phyloP scores from a whole-genome alignment of 371 early-diverging fungal genomes.

The Mucor indicus region DNA sequence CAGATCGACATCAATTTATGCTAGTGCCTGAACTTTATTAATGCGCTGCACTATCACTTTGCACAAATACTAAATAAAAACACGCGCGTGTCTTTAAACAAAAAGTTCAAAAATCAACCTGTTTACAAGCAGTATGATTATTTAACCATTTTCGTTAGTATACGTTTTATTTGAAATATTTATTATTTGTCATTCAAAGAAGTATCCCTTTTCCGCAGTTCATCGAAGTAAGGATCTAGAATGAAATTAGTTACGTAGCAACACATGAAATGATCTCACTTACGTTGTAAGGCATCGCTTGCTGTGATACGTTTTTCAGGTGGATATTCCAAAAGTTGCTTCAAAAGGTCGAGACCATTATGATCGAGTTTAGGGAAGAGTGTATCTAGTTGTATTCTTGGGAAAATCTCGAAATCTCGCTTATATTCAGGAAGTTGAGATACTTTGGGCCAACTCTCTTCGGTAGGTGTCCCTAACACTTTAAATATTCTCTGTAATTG shows the following conservation, averaged over 20 bases:
- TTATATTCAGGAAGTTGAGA: slow-evolving; percentile 91
- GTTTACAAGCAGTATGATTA: no score
- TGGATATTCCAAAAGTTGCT: slow-evolving; percentile 67
- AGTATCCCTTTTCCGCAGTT: slow-evolving; percentile 41
- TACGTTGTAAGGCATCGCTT: slow-evolving; percentile 68
- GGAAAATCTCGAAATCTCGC: slow-evolving; percentile 74
- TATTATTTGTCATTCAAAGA: slow-evolving; percentile 3
- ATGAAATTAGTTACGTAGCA: not conserved
- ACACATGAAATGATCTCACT: slow-evolving; percentile 11
- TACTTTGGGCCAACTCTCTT: slow-evolving; percentile 89
- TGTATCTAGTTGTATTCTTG: slow-evolving; percentile 62
- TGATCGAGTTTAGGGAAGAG: slow-evolving; percentile 82
- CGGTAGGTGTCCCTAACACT: slow-evolving; percentile 88
- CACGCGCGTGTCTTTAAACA: no score
- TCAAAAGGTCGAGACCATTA: slow-evolving; percentile 78
- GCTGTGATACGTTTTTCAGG: slow-evolving; percentile 78
- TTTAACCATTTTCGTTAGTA: no score
- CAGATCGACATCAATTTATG: no score
- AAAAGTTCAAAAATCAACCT: no score
- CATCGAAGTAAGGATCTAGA: slow-evolving; percentile 53
- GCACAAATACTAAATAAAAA: no score
- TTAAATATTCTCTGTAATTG: slow-evolving; percentile 90
- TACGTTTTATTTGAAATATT: no score
- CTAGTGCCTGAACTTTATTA: no score
- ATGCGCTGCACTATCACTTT: no score